These are phyloP conservation scores for Botryotinia globosa DNA, from an alignment of 2,329 filamentous ascomycete species.

Conservation along the genomic window DNA sequence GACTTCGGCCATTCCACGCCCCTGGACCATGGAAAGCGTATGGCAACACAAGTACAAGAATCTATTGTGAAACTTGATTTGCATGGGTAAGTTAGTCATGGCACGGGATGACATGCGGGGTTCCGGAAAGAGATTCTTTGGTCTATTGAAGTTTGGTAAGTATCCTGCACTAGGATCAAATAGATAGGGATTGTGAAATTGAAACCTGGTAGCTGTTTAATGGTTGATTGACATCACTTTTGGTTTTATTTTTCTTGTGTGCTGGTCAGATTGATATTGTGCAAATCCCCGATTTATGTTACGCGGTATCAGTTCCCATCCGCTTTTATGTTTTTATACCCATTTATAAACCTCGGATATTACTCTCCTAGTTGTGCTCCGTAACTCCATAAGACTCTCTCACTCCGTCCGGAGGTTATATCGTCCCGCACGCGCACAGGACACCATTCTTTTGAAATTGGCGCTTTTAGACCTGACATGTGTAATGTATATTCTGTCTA, in stretches of 20 bases:
- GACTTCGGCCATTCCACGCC: constrained; percentile 2
- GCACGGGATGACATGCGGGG: not conserved
- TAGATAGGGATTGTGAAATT: not conserved
- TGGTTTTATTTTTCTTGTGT: not conserved
- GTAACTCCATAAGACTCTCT: not conserved
- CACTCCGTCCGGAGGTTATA: not conserved
- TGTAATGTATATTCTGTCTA: not conserved
- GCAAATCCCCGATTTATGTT: not conserved
- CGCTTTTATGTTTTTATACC: not conserved
- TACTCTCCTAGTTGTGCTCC: not conserved
- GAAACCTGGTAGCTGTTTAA: not conserved
- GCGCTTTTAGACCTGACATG: not conserved
- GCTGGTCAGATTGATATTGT: not conserved
- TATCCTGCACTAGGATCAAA: not conserved
- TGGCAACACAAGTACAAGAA: not conserved
- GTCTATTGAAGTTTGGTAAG: not conserved
- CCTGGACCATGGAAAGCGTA: constrained; percentile 1
- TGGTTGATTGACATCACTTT: not conserved
- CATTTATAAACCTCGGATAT: not conserved
- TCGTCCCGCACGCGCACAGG: not conserved
- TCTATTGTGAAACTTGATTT: not conserved
- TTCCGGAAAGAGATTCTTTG: not conserved
- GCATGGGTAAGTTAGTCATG: constrained; percentile 2
- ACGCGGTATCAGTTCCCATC: not conserved
- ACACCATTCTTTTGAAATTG: not conserved